phyloP scores from a whole-genome alignment of 345 rosid genomes.

The Lepidium sativum region DNA sequence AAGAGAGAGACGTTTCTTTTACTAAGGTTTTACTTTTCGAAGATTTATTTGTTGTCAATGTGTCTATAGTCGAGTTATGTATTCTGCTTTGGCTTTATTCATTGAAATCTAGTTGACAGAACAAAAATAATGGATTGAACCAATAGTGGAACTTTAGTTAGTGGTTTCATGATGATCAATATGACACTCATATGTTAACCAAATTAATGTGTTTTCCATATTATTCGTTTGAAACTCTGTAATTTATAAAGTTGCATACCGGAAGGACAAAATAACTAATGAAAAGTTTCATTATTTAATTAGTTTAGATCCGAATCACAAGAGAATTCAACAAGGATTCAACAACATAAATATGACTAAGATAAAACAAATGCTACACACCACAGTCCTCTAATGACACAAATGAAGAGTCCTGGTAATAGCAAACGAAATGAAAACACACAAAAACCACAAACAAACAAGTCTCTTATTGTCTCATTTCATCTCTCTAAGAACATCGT shows the following conservation, averaged over 20 bases:
- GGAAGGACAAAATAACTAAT: neutral
- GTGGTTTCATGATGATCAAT: neutral
- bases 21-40: too few relatives aligned
- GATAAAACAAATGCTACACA: constrained; percentile 14
- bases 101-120: too few relatives aligned
- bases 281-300: neutral
- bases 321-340: neutral
- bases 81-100: too few relatives aligned
- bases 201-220: neutral
- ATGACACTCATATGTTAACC: neutral
- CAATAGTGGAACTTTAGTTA: neutral
- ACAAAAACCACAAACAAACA: constrained; percentile 19
- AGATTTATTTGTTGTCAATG: too few relatives aligned
- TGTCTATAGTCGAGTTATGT: too few relatives aligned
- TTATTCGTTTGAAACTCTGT: neutral
- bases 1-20: too few relatives aligned
- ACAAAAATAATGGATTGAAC: neutral
- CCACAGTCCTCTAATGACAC: constrained; percentile 3
- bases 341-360: constrained; percentile 2
- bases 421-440: constrained; percentile 21
- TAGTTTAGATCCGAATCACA: neutral
- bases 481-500: constrained; percentile 40
- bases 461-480: constrained; percentile 20
- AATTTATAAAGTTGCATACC: neutral
- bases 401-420: neutral